These are phyloP conservation scores for Leccinum pellstonianum DNA, from an alignment of 768 basidiomycete genomes.

Conservation along the genomic window DNA sequence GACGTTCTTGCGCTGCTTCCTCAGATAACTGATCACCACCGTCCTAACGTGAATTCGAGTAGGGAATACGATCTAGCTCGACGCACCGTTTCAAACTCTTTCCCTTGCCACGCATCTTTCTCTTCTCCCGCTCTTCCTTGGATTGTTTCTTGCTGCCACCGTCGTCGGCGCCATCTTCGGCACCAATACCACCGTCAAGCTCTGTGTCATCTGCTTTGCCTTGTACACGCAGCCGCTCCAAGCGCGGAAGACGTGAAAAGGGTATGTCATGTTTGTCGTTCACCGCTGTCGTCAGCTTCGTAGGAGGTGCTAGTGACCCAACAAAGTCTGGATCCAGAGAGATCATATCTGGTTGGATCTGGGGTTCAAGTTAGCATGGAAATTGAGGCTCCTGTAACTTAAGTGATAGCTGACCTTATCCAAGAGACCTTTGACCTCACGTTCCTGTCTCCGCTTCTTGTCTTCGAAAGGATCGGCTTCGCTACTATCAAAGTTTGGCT, in stretches of 20 bases:
- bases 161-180: conserved; percentile 37
- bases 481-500: conserved; percentile 89
- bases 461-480: conserved; percentile 97
- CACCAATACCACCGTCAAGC: conserved; percentile 34
- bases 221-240: conserved; percentile 57
- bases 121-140: conserved; percentile 50
- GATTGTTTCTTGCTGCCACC: conserved; percentile 31
- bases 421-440: conserved; percentile 85
- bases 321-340: conserved; percentile 76
- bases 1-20: conserved; percentile 94
- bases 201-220: conserved; percentile 76
- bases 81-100: conserved; percentile 78
- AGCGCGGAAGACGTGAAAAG: conserved; percentile 71
- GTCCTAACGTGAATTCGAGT: background rate
- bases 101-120: conserved; percentile 83
- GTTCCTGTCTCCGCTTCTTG: conserved; percentile 75
- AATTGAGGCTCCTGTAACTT: background rate
- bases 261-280: conserved; percentile 50
- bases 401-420: conserved; percentile 63
- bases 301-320: conserved; percentile 62
- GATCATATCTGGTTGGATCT: conserved; percentile 94
- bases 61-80: background rate
- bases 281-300: conserved; percentile 54
- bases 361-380: background rate
- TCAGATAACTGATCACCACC: conserved; percentile 49